These are phyloP conservation scores for Escovopsis sp. DNA, from an alignment of 2,329 filamentous ascomycete genomes.

Conservation along the genomic window DNA sequence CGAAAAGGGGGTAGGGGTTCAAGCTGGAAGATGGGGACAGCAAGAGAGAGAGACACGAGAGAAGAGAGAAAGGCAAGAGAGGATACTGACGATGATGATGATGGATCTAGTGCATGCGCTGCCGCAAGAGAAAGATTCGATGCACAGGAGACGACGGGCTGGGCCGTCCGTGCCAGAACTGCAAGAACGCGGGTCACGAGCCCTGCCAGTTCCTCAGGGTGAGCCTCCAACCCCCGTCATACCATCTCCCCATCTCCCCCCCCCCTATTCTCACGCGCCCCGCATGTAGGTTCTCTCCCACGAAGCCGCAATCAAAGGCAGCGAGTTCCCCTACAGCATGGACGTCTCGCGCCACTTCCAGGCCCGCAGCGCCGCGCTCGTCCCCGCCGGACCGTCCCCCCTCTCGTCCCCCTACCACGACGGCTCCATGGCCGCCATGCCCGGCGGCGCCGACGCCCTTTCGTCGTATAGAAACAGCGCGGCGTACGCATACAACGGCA, in stretches of 20 bases:
- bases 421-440: conserved; percentile 8
- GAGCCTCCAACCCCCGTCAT: too few relatives aligned
- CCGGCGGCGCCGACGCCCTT: conserved; percentile 6
- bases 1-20: background rate
- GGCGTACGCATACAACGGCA: conserved; percentile 12
- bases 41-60: background rate
- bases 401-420: conserved; percentile 7
- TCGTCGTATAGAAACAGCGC: conserved; percentile 10
- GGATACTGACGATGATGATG: conserved; percentile 10
- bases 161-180: conserved; percentile 69
- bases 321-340: conserved; percentile 14
- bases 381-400: conserved; percentile 2
- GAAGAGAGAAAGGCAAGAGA: background rate
- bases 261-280: too few relatives aligned
- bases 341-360: conserved; percentile 18
- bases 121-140: conserved; percentile 85
- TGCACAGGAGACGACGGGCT: conserved; percentile 75
- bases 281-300: conserved; percentile 20
- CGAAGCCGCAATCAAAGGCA: conserved; percentile 14
- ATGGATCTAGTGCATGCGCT: conserved; percentile 66
- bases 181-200: conserved; percentile 55
- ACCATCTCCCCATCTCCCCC: too few relatives aligned
- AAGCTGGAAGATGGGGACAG: background rate
- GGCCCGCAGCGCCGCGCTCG: conserved; percentile 9
- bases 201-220: conserved; percentile 73